These are phyloP conservation scores for Vairimorpha apis DNA, from an alignment of 371 early-diverging fungal genomes.

Conservation along the genomic window DNA sequence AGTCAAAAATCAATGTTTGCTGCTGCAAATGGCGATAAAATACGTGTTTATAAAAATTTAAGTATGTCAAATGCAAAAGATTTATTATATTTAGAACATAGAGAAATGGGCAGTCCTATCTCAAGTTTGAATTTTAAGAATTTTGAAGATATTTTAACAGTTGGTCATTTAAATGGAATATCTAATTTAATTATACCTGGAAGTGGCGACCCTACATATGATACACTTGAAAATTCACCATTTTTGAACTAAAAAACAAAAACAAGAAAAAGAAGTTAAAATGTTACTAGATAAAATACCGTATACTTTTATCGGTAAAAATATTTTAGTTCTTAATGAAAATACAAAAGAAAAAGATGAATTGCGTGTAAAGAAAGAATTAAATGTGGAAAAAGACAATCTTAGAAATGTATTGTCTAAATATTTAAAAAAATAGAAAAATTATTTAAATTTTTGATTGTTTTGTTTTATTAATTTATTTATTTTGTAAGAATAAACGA, in stretches of 20 bases:
- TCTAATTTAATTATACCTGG: slow-evolving; percentile 80
- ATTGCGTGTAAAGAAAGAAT: neutral
- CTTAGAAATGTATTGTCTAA: neutral
- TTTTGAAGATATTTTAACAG: slow-evolving; percentile 87
- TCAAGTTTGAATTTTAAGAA: slow-evolving; percentile 73
- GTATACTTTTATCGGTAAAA: neutral
- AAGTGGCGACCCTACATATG: slow-evolving; percentile 88
- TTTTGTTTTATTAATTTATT: no score
- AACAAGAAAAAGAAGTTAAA: slow-evolving; percentile 82
- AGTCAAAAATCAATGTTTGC: slow-evolving; percentile 79
- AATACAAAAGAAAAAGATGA: neutral
- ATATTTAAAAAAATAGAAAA: neutral
- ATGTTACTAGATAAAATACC: slow-evolving; percentile 76
- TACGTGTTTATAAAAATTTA: slow-evolving; percentile 64
- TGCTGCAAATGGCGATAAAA: slow-evolving; percentile 71
- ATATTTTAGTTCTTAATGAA: neutral
- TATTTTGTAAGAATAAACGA: neutral
- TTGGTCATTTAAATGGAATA: slow-evolving; percentile 76
- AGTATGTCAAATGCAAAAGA: slow-evolving; percentile 69
- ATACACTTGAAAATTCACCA: slow-evolving; percentile 82
- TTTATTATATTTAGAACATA: slow-evolving; percentile 79
- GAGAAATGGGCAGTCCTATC: slow-evolving; percentile 66
- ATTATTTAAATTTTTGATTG: no score
- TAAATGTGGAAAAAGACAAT: neutral
- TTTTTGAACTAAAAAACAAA: slow-evolving; percentile 79